Evolutionary conservation across 2,329 filamentous ascomycete species (phyloP).

Genomic region (Nannizziopsis barbatae): DNA sequence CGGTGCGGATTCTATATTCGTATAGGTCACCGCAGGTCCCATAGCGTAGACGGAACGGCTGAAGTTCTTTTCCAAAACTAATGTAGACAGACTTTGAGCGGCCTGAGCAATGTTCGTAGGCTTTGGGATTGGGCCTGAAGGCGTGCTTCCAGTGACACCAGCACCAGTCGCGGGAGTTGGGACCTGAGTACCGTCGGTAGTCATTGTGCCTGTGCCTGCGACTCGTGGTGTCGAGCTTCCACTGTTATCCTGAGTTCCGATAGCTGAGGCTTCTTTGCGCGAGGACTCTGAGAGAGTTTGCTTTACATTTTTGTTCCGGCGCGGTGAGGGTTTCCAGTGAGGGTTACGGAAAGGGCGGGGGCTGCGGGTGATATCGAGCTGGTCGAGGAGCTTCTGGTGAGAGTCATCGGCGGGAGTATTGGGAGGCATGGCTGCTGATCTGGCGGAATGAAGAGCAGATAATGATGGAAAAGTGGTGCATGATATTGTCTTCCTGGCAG

Average conservation of each 20-base stretch:
- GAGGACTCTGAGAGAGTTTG: constrained; percentile 84
- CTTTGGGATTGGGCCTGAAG: constrained; percentile 41
- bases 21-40: constrained; percentile 74
- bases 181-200: constrained; percentile 34
- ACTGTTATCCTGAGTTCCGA: constrained; percentile 73
- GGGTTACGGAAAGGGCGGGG: constrained; percentile 84
- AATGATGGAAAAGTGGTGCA: no score
- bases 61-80: constrained; percentile 73
- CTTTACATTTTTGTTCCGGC: constrained; percentile 98
- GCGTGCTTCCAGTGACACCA: constrained; percentile 33
- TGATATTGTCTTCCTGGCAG: no score
- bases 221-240: constrained; percentile 59
- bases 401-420: constrained; percentile 65
- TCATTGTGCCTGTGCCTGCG: constrained; percentile 22
- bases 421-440: constrained; percentile 42
- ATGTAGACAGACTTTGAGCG: constrained; percentile 70
- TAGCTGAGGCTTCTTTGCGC: constrained; percentile 76
- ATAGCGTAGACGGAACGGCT: constrained; percentile 38
- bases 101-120: constrained; percentile 73
- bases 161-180: constrained; percentile 17
- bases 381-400: constrained; percentile 76
- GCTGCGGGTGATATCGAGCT: constrained; percentile 79
- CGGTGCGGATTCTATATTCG: constrained; percentile 90
- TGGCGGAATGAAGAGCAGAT: no score
- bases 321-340: constrained; percentile 81